These are phyloP conservation scores for Luffa acutangula DNA, from an alignment of 306 rosid species.

Conservation along the genomic window DNA sequence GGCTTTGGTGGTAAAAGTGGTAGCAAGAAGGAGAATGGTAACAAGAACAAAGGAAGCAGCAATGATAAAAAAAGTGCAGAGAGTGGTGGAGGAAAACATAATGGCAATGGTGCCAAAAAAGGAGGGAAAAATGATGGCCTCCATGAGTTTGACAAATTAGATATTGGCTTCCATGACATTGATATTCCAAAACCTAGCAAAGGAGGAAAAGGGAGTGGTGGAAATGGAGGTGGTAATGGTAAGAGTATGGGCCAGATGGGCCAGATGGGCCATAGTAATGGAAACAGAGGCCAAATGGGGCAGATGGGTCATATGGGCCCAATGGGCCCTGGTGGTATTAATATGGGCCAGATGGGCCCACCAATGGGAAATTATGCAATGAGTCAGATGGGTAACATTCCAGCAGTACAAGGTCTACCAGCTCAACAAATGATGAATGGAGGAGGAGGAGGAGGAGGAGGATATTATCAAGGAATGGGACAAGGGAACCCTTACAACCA, in stretches of 20 bases:
- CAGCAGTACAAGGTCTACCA: constrained; percentile 82
- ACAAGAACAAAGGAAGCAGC: constrained; percentile 10
- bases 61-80: constrained; percentile 24
- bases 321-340: constrained; percentile 2
- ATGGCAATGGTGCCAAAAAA: constrained; percentile 36
- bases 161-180: constrained; percentile 38
- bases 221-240: not conserved
- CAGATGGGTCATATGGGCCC: constrained; percentile 21
- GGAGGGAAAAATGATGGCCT: constrained; percentile 22
- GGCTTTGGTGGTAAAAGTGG: constrained; percentile 13
- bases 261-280: constrained; percentile 19
- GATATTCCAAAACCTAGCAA: constrained; percentile 35
- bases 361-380: constrained; percentile 30
- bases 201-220: constrained; percentile 25
- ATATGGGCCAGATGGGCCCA: constrained; percentile 14
- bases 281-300: constrained; percentile 6
- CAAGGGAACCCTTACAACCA: constrained; percentile 38
- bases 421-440: constrained; percentile 46
- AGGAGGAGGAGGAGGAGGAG: constrained; percentile 48
- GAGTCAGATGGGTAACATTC: constrained; percentile 42
- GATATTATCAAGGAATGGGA: constrained; percentile 54
- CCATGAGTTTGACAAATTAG: constrained; percentile 21
- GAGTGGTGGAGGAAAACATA: constrained; percentile 26
- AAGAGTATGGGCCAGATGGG: constrained; percentile 4
- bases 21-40: constrained; percentile 33